phyloP scores from a whole-genome alignment of 2,329 filamentous ascomycete genomes.

The Tolypocladium nubicola region DNA sequence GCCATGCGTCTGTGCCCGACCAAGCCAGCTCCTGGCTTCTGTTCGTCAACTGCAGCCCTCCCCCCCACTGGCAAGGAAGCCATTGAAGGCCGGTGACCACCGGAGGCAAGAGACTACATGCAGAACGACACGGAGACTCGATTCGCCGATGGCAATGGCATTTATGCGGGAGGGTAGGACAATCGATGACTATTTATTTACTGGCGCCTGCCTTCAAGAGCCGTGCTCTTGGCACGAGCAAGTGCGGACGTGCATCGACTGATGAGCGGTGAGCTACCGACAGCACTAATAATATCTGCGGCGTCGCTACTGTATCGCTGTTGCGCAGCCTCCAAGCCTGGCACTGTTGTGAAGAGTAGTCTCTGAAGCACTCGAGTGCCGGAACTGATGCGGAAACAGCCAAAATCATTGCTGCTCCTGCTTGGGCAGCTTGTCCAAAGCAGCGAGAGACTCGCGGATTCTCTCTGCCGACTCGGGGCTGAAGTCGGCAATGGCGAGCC shows the following conservation, averaged over 20 bases:
- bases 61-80: background rate
- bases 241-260: background rate
- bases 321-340: background rate
- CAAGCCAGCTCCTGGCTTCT: background rate
- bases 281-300: background rate
- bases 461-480: constrained; percentile 10
- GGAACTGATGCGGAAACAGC: background rate
- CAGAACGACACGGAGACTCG: background rate
- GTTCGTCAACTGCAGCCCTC: background rate
- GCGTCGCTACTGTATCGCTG: background rate
- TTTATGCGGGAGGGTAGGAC: too few species aligned
- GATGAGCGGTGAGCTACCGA: background rate
- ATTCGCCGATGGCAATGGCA: background rate
- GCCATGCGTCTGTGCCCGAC: background rate
- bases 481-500: constrained; percentile 24
- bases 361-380: background rate
- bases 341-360: background rate
- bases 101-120: background rate
- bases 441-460: constrained; percentile 4
- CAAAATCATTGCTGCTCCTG: background rate
- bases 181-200: background rate
- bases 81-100: background rate
- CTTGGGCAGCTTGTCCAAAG: background rate
- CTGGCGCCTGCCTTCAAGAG: background rate
- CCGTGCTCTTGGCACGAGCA: background rate